Evolutionary conservation across 129 eudicot genomes (phyloP).

Genomic region (carrot (Daucus carota)): DH1_v3.0 NC_030383.2:5279501-5280000

Average conservation of each 20-base stretch:
- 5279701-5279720: not conserved
- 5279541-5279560: not conserved
- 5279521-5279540: not conserved
- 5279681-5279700: not conserved
- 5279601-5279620: not conserved
- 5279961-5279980: slow-evolving; percentile 87
- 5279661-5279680: not conserved
- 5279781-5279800: too few relatives aligned
- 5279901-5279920: not conserved
- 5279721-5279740: not conserved
- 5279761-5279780: not conserved
- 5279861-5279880: not conserved
- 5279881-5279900: not conserved
- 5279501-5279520: not conserved
- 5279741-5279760: not conserved
- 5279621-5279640: not conserved
- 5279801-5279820: too few relatives aligned
- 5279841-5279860: too few relatives aligned
- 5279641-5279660: not conserved
- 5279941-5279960: slow-evolving; percentile 33
- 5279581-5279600: not conserved
- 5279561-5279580: not conserved
- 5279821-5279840: not conserved
- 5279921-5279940: not conserved
- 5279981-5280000: slow-evolving; percentile 60